Conservation (phyloP, 179 eudicot species). For the Corrigiola litoralis region DNA sequence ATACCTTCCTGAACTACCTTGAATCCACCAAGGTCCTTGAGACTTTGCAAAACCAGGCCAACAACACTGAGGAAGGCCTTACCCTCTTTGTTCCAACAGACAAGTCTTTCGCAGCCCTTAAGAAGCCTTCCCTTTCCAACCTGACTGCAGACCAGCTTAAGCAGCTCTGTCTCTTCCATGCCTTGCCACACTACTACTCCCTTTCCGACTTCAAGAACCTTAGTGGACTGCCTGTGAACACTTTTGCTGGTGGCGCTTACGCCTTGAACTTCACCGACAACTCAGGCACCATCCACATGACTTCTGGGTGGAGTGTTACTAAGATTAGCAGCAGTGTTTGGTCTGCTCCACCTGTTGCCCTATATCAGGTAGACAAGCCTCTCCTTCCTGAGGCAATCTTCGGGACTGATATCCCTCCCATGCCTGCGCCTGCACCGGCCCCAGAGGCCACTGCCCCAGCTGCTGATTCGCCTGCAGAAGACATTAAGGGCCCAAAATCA, state of each 20-base stretch:
- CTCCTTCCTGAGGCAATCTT: conserved; percentile 83
- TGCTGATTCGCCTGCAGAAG: conserved; percentile 37
- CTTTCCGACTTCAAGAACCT: conserved; percentile 74
- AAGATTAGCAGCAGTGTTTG: conserved; percentile 69
- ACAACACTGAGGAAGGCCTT: conserved; percentile 74
- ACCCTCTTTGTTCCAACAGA: conserved; percentile 83
- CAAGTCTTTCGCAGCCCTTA: conserved; percentile 57
- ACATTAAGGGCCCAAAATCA: conserved; percentile 16
- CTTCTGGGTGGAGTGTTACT: conserved; percentile 70
- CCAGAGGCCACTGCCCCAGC: conserved; percentile 44
- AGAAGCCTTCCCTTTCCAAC: conserved; percentile 63
- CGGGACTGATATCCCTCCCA: conserved; percentile 85
- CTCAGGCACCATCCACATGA: conserved; percentile 52
- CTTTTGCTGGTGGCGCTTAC: conserved; percentile 71
- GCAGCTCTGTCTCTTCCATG: conserved; percentile 78
- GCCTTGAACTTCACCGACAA: conserved; percentile 67
- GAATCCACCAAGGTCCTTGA: conserved; percentile 64
- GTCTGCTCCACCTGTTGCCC: conserved; percentile 64
- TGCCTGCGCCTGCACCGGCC: conserved; percentile 73
- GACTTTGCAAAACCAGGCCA: conserved; percentile 83
- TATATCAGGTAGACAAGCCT: conserved; percentile 71
- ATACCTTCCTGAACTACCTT: conserved; percentile 64
- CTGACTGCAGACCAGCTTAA: conserved; percentile 79
- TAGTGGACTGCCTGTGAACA: conserved; percentile 45
- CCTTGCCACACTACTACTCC: conserved; percentile 69